phyloP scores from a whole-genome alignment of 108 stramenopile genomes.

The Poteriospumella lacustris region DNA sequence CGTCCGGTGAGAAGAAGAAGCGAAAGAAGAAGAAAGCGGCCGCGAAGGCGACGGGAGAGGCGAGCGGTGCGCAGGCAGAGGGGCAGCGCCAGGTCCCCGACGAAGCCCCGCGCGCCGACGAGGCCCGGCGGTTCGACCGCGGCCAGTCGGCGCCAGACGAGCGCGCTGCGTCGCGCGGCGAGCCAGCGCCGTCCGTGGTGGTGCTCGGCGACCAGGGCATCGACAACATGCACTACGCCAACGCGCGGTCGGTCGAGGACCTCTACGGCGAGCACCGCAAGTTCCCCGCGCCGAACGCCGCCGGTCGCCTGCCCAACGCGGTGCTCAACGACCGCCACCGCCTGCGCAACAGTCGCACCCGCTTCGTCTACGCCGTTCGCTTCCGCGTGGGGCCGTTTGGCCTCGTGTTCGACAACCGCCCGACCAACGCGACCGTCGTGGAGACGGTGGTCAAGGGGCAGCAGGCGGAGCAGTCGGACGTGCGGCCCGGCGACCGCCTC shows the following conservation, averaged over 20 bases:
- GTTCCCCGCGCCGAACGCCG: not conserved
- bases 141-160: no score
- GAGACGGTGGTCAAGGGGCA: slow-evolving; percentile 1
- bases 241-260: not conserved
- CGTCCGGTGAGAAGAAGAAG: not conserved
- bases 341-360: not conserved
- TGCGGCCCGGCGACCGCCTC: not conserved
- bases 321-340: not conserved
- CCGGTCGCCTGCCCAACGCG: not conserved
- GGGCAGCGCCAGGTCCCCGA: not conserved
- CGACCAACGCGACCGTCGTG: not conserved
- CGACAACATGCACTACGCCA: no score
- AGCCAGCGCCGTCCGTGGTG: no score
- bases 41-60: not conserved
- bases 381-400: slow-evolving; percentile 13
- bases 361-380: slow-evolving; percentile 18
- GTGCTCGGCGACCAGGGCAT: no score
- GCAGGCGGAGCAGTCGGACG: slow-evolving; percentile 10
- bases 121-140: not conserved
- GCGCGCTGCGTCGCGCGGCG: no score
- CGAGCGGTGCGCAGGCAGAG: not conserved
- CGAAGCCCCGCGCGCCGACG: not conserved
- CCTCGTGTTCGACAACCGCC: not conserved
- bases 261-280: not conserved
- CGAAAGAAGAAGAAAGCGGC: slow-evolving; percentile 15